Conservation (phyloP, 2,329 filamentous ascomycete species). For the Podosphaera fusca region DNA sequence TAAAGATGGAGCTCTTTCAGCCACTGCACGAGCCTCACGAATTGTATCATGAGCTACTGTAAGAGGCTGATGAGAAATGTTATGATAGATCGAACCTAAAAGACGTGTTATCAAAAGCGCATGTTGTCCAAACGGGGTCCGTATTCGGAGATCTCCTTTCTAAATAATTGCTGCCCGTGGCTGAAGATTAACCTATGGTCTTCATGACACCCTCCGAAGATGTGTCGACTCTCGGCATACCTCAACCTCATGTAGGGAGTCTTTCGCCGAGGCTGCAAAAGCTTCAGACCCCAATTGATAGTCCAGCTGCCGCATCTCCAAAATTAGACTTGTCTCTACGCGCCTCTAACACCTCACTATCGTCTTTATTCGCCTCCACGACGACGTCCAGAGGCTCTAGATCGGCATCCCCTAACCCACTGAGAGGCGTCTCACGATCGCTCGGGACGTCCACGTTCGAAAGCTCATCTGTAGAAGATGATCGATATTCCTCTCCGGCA, state of each 20-base stretch:
- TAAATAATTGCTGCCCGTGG: too few relatives aligned
- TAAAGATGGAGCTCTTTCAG: too few relatives aligned
- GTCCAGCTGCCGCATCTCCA: slow-evolving; percentile 26
- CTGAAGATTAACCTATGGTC: slow-evolving; percentile 7
- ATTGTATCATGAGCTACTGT: too few relatives aligned
- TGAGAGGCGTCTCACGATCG: slow-evolving; percentile 31
- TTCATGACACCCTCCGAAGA: slow-evolving; percentile 47
- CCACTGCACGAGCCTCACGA: too few relatives aligned
- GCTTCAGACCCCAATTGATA: slow-evolving; percentile 26
- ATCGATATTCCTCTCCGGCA: slow-evolving; percentile 8
- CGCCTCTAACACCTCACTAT: slow-evolving; percentile 30
- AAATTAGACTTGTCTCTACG: slow-evolving; percentile 29
- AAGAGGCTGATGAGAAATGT: too few relatives aligned
- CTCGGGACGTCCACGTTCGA: slow-evolving; percentile 36
- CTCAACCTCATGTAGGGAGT: slow-evolving; percentile 20
- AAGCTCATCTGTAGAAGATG: slow-evolving; percentile 14
- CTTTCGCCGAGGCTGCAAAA: slow-evolving; percentile 36
- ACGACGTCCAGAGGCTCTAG: slow-evolving; percentile 45
- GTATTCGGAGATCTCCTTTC: too few relatives aligned
- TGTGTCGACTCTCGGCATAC: slow-evolving; percentile 43
- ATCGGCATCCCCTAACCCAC: slow-evolving; percentile 41
- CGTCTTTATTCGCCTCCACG: slow-evolving; percentile 41
- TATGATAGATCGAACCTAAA: too few relatives aligned
- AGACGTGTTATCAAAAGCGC: too few relatives aligned
- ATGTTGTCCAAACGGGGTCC: too few relatives aligned